Evolutionary conservation across 2,329 filamentous ascomycete genomes (phyloP).

Genomic region (Fusarium hostae): DNA sequence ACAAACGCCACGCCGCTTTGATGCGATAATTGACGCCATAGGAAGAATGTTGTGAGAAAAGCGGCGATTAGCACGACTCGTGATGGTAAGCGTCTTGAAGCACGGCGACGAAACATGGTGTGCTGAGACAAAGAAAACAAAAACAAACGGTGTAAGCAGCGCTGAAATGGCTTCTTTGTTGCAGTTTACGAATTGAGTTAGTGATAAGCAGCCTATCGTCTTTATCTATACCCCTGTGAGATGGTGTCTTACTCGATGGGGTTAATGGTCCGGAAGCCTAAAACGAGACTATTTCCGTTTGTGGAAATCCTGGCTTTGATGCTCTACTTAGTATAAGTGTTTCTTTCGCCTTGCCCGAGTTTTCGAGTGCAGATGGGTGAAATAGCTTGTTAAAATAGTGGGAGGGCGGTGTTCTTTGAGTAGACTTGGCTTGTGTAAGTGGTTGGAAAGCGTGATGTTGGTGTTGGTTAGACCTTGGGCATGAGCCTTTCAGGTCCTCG

Average conservation of each 20-base stretch:
- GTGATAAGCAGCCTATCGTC: not conserved
- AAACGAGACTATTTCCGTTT: not conserved
- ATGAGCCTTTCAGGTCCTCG: not conserved
- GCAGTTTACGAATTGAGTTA: not conserved
- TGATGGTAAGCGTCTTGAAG: not conserved
- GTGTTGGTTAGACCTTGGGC: not conserved
- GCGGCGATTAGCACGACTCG: not conserved
- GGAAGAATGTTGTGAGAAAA: not conserved
- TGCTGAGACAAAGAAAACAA: not conserved
- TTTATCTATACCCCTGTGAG: not conserved
- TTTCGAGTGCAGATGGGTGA: too few relatives aligned
- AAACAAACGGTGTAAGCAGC: not conserved
- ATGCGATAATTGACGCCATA: slow-evolving; percentile 9
- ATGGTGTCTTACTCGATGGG: not conserved
- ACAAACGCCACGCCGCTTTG: slow-evolving; percentile 29
- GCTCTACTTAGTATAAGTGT: not conserved
- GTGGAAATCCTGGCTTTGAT: not conserved
- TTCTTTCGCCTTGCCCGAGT: not conserved
- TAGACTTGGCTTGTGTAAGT: not conserved
- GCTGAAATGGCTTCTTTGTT: slow-evolving; percentile 2
- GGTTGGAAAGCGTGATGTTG: not conserved
- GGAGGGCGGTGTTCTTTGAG: not conserved
- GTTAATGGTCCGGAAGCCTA: not conserved
- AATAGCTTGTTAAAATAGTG: too few relatives aligned
- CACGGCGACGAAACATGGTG: slow-evolving; percentile 4